These are phyloP conservation scores for Pichia thaimueangensis DNA, from an alignment of 805 yeast species.

Conservation along the genomic window DNA sequence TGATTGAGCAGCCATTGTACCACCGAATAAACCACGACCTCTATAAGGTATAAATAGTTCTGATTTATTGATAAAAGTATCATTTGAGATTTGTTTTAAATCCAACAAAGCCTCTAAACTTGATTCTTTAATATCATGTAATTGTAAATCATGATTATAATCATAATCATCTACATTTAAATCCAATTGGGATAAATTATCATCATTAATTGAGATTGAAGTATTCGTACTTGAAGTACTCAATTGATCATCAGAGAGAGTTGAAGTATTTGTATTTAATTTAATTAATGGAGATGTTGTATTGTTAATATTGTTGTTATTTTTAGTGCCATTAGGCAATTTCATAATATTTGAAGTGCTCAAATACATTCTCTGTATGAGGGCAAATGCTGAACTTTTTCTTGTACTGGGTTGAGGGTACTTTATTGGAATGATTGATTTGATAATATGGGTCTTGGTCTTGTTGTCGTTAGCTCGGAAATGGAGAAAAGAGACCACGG, in stretches of 20 bases:
- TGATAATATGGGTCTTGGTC: too few relatives aligned
- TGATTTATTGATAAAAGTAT: slow-evolving; percentile 22
- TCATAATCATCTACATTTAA: background rate
- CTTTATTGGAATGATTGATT: too few relatives aligned
- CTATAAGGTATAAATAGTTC: slow-evolving; percentile 38
- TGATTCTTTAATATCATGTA: slow-evolving; percentile 3
- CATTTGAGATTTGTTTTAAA: slow-evolving; percentile 16
- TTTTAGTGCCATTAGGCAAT: too few relatives aligned
- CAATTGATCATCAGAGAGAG: slow-evolving; percentile 2
- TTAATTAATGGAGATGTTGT: background rate
- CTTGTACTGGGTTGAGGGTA: too few relatives aligned
- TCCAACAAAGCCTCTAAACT: slow-evolving; percentile 22
- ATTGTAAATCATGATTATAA: background rate
- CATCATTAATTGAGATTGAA: slow-evolving; percentile 6
- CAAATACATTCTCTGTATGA: background rate
- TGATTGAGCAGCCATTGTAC: slow-evolving; percentile 61
- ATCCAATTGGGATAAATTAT: background rate
- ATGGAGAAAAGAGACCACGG: too few relatives aligned
- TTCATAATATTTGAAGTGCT: too few relatives aligned
- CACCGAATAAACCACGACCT: slow-evolving; percentile 68
- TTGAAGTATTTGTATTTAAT: background rate
- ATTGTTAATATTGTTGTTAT: background rate
- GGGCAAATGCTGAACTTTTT: too few relatives aligned
- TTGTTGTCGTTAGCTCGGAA: too few relatives aligned
- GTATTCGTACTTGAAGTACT: slow-evolving; percentile 7